A percentile compares a stretch with the other conserved stretches of the same genome.
phyloP scores from a whole-genome alignment of 2,329 filamentous ascomycete genomes.

The Cladosporium sp. region DNA sequence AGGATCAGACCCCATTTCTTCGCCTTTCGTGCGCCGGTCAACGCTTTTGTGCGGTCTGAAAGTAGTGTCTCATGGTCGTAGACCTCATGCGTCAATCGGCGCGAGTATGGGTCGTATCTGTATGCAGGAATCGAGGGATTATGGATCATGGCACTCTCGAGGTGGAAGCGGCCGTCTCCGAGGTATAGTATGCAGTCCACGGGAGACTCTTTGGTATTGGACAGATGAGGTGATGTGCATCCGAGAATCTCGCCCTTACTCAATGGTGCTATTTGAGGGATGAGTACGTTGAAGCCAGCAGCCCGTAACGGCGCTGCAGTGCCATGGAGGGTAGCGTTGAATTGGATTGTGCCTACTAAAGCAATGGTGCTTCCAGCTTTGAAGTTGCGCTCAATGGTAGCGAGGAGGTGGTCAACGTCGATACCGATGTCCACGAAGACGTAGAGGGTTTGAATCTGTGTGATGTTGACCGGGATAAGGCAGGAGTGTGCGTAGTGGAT shows the following conservation, averaged over 20 bases:
- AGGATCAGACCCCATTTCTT: conserved; percentile 93
- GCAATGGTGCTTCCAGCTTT: conserved; percentile 79
- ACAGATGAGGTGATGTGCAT: conserved; percentile 84
- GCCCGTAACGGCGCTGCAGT: conserved; percentile 72
- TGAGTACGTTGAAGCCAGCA: conserved; percentile 77
- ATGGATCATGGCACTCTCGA: conserved; percentile 98
- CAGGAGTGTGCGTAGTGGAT: conserved; percentile 98
- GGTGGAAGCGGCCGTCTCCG: conserved; percentile 88
- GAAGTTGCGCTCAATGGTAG: conserved; percentile 86
- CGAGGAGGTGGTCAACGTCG: conserved; percentile 80
- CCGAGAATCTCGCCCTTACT: conserved; percentile 95
- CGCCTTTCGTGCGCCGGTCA: conserved; percentile 68
- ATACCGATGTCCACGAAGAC: conserved; percentile 98
- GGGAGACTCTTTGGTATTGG: conserved; percentile 37
- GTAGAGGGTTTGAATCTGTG: conserved; percentile 94
- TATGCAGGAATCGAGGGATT: conserved; percentile 89
- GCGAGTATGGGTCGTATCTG: conserved; percentile 93
- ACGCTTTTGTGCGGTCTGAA: conserved; percentile 70
- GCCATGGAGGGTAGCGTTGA: conserved; percentile 94
- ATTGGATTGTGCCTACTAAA: conserved; percentile 95
- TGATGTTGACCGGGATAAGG: conserved; percentile 91
- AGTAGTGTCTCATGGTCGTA: conserved; percentile 94
- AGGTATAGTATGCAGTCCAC: conserved; percentile 83
- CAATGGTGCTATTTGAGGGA: conserved; percentile 88
- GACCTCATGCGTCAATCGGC: conserved; percentile 82